Base-by-base conservation (phyloP, 2,329 filamentous ascomycete species). In the Fusarium torulosum region DNA sequence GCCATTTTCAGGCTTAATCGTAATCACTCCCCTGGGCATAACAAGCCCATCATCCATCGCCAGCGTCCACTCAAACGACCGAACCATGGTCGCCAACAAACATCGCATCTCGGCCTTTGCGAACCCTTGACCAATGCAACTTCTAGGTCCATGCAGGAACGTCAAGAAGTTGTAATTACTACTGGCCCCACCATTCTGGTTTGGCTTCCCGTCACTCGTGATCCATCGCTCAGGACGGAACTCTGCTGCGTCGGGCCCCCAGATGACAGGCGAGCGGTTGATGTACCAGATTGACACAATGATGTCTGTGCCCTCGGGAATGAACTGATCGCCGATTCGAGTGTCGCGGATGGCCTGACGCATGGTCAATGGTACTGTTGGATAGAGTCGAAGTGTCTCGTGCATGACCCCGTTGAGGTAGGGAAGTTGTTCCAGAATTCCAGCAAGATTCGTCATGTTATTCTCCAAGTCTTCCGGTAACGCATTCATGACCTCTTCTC, bases 121-220 rank as follows among this genome's bases (percentile, higher is more conserved):
- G 75, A 94, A 94, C 0, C 83, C 82, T 74, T 90, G 86, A 0
- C 93, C 93, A 66, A 97, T 96, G 74, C 93, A 97, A 71, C 90
- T 91, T 51, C 93, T 81, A 0, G 93, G 92, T 0, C 94, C 94
- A 74, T 96, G 92, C 50, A 96, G 76, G 77, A 97, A 97, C 0
- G 92, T 94, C 76, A 94, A 75, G 65, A 91, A 89, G 3, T 86
- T 84, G 74, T 90, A 94, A 74, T 93, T 93, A 56, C 84, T 90
- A 4, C 82, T 81, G 0, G 90, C 88, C 6, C 90, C 90, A 2
- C 92, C 92, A 8, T 86, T 87, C 53, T 88, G 88, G 11, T 82
- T 82, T 1, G 89, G 90, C 63, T 77, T 78, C 1, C 80, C 83
- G 0, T 80, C 78, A 4, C 79, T 86, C 6, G 60, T 69, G 72